Evolutionary conservation across 148 eudicot genomes (phyloP).

Genomic region (Nepenthes mirabilis): DNA sequence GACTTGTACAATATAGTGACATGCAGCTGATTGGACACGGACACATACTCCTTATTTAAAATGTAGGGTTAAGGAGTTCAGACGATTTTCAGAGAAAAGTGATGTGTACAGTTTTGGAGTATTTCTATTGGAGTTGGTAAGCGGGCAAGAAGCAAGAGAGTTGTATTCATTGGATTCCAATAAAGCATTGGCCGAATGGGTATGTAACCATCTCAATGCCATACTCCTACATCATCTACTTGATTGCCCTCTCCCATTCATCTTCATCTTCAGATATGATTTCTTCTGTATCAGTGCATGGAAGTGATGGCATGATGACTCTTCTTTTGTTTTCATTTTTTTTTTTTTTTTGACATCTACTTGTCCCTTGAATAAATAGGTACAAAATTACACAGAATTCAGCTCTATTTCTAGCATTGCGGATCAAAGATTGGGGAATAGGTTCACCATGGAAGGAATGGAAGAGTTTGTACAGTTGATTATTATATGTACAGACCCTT

Average conservation of each 20-base stretch:
- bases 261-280: too few relatives aligned
- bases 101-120: conserved; percentile 83
- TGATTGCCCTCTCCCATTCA: background rate
- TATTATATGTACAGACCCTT: conserved; percentile 55
- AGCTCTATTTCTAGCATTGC: conserved; percentile 47
- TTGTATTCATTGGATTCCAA: conserved; percentile 36
- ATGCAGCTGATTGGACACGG: background rate
- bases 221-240: background rate
- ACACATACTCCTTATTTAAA: conserved; percentile 4
- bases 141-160: conserved; percentile 69
- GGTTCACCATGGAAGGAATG: conserved; percentile 86
- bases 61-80: conserved; percentile 81
- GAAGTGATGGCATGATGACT: too few relatives aligned
- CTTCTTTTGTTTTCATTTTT: background rate
- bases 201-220: conserved; percentile 15
- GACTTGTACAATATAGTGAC: background rate
- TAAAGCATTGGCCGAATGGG: conserved; percentile 74
- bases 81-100: conserved; percentile 79
- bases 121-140: conserved; percentile 78
- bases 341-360: background rate
- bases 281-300: too few relatives aligned
- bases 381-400: conserved; percentile 59
- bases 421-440: conserved; percentile 70
- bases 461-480: conserved; percentile 72
- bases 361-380: conserved; percentile 22